These are phyloP conservation scores for Colletotrichum lupini DNA, from an alignment of 2,329 filamentous ascomycete genomes.

Conservation along the genomic window DNA sequence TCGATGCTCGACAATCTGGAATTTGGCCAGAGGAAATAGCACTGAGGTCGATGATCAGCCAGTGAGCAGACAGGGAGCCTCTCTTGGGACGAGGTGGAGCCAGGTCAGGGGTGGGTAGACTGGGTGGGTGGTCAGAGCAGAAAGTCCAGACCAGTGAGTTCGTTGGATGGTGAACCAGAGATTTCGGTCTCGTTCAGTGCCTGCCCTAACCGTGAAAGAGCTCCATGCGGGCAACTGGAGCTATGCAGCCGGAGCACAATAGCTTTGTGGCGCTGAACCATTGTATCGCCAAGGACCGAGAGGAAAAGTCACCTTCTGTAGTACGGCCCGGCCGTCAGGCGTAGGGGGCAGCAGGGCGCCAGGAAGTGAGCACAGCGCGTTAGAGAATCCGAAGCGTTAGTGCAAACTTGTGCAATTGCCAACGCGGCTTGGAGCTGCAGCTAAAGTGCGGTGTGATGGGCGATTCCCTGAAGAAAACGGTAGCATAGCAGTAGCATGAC, in stretches of 20 bases:
- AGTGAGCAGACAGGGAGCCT: slow-evolving; percentile 26
- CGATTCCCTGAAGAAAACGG: slow-evolving; percentile 14
- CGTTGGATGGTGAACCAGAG: slow-evolving; percentile 1
- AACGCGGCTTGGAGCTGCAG: slow-evolving; percentile 8
- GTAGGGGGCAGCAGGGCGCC: slow-evolving; percentile 9
- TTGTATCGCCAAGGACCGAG: slow-evolving; percentile 14
- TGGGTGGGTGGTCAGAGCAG: slow-evolving; percentile 27
- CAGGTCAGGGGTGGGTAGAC: slow-evolving; percentile 29
- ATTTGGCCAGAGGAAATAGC: slow-evolving; percentile 17
- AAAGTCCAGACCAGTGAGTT: slow-evolving; percentile 17
- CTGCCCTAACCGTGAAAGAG: not conserved
- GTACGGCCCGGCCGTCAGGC: not conserved
- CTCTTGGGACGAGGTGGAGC: slow-evolving; percentile 22
- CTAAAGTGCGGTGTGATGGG: slow-evolving; percentile 32
- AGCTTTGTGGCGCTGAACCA: slow-evolving; percentile 21
- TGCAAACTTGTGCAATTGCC: slow-evolving; percentile 15
- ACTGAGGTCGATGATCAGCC: slow-evolving; percentile 20
- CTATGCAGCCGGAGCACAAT: not conserved
- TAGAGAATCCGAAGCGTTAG: slow-evolving; percentile 4
- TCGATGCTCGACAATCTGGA: slow-evolving; percentile 26
- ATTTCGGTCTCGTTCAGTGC: slow-evolving; percentile 1
- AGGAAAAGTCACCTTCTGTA: not conserved
- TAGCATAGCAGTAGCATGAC: not conserved
- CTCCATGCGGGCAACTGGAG: slow-evolving; percentile 7
- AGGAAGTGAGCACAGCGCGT: not conserved